A percentile compares a stretch with the other conserved stretches of the same genome.
Conservation (phyloP, 2,329 filamentous ascomycete species). For the Zasmidium angulare region DNA sequence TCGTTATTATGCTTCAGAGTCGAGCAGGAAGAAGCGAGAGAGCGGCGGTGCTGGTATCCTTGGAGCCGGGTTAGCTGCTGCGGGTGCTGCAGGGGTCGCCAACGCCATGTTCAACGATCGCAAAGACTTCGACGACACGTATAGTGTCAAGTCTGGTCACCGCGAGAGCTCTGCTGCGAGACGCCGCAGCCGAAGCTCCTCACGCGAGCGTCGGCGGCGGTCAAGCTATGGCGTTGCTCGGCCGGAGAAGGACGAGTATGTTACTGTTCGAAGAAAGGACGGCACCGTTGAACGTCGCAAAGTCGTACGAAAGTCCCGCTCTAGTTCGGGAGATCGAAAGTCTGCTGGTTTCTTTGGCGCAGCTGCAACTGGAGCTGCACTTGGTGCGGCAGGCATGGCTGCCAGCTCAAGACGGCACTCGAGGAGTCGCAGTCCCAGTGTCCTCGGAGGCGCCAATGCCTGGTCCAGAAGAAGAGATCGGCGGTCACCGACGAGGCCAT, state of each 20-base stretch:
- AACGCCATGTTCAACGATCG: slow-evolving; percentile 53
- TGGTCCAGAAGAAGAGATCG: slow-evolving; percentile 13
- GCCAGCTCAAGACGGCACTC: slow-evolving; percentile 30
- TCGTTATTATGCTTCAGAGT: slow-evolving; percentile 56
- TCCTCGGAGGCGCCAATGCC: slow-evolving; percentile 3
- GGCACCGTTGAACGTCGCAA: slow-evolving; percentile 30
- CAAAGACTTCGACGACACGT: slow-evolving; percentile 60
- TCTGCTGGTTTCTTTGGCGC: slow-evolving; percentile 15
- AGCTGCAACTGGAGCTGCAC: slow-evolving; percentile 27
- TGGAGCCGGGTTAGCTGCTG: slow-evolving; percentile 55
- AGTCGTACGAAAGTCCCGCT: slow-evolving; percentile 25
- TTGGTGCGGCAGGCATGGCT: slow-evolving; percentile 25
- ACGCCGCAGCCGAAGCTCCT: slow-evolving; percentile 33
- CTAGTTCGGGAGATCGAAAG: slow-evolving; percentile 36
- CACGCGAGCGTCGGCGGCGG: slow-evolving; percentile 31
- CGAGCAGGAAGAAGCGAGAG: slow-evolving; percentile 44
- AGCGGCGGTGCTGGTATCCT: slow-evolving; percentile 48
- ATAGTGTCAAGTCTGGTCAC: slow-evolving; percentile 58
- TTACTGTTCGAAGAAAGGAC: slow-evolving; percentile 32
- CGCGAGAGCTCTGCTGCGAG: slow-evolving; percentile 37
- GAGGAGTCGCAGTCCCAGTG: slow-evolving; percentile 22
- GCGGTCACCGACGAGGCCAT: slow-evolving; percentile 12
- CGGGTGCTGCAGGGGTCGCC: slow-evolving; percentile 53
- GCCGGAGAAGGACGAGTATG: slow-evolving; percentile 19
- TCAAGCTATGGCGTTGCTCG: slow-evolving; percentile 30